These are phyloP conservation scores for Coffea eugenioides DNA, from an alignment of 257 asterid genomes.

Conservation along the genomic window DNA sequence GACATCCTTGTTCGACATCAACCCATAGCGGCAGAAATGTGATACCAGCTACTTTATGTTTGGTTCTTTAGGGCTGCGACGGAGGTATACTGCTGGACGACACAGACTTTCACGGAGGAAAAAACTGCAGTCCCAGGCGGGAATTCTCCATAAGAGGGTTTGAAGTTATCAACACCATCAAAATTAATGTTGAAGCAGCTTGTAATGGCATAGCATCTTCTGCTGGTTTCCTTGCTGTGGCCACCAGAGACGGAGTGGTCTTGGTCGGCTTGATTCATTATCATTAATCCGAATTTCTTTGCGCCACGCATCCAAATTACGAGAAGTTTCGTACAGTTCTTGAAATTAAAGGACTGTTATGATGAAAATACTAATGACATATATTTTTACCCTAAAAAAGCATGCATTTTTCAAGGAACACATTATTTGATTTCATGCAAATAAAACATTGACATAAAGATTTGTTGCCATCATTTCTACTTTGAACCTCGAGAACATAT, in stretches of 20 bases:
- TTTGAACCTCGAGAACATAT: too few species aligned
- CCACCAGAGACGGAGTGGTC: slow-evolving; percentile 42
- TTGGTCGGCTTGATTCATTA: slow-evolving; percentile 23
- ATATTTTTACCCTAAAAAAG: too few species aligned
- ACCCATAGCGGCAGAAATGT: neutral
- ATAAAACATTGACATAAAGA: too few species aligned
- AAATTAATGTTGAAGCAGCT: slow-evolving; percentile 48
- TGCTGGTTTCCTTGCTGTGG: slow-evolving; percentile 52
- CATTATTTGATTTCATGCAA: too few species aligned
- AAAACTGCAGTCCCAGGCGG: slow-evolving; percentile 41
- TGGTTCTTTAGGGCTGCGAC: slow-evolving; percentile 43
- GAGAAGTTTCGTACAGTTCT: too few species aligned
- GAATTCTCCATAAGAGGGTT: slow-evolving; percentile 42
- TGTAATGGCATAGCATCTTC: slow-evolving; percentile 43
- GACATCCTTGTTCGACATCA: too few species aligned
- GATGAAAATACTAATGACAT: too few species aligned
- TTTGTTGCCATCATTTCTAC: too few species aligned
- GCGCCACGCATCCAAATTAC: too few species aligned
- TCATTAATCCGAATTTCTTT: too few species aligned
- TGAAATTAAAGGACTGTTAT: too few species aligned
- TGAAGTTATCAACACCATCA: slow-evolving; percentile 42
- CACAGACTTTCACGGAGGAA: slow-evolving; percentile 39
- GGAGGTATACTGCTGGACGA: slow-evolving; percentile 44
- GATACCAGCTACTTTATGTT: neutral
- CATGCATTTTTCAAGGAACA: too few species aligned